These are phyloP conservation scores for Hordeum marinum DNA, from an alignment of 176 grass and related monocot genomes.

Conservation along the genomic window DNA sequence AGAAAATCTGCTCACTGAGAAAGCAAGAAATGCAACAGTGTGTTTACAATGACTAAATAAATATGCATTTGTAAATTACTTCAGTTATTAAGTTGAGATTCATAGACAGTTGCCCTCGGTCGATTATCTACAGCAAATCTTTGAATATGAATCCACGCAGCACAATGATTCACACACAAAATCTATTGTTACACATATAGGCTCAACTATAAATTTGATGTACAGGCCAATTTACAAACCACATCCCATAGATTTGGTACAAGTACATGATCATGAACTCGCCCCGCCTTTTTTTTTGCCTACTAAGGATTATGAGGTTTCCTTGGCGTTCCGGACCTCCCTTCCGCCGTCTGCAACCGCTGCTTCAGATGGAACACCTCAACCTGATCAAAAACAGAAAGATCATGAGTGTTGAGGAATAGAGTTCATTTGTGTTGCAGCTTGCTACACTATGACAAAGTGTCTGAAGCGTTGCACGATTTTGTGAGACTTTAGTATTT, in stretches of 20 bases:
- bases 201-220: slow-evolving; percentile 1
- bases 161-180: neutral
- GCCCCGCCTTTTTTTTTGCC: neutral
- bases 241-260: neutral
- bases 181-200: slow-evolving; percentile 16
- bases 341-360: slow-evolving; percentile 57
- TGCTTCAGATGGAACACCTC: slow-evolving; percentile 91
- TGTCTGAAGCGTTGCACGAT: neutral
- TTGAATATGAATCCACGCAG: neutral
- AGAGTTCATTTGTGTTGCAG: neutral
- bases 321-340: slow-evolving; percentile 56
- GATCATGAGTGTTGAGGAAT: neutral
- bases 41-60: too few relatives aligned
- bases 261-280: neutral
- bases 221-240: slow-evolving; percentile 16
- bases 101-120: neutral
- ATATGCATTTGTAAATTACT: neutral
- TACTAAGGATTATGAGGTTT: slow-evolving; percentile 45
- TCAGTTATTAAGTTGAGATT: neutral
- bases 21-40: neutral
- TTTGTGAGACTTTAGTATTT: neutral
- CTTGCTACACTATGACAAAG: neutral
- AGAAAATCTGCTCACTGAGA: neutral
- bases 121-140: neutral
- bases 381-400: slow-evolving; percentile 41